Conservation (phyloP, 2,329 filamentous ascomycete genomes). For the Arachnomyces sp. region DNA sequence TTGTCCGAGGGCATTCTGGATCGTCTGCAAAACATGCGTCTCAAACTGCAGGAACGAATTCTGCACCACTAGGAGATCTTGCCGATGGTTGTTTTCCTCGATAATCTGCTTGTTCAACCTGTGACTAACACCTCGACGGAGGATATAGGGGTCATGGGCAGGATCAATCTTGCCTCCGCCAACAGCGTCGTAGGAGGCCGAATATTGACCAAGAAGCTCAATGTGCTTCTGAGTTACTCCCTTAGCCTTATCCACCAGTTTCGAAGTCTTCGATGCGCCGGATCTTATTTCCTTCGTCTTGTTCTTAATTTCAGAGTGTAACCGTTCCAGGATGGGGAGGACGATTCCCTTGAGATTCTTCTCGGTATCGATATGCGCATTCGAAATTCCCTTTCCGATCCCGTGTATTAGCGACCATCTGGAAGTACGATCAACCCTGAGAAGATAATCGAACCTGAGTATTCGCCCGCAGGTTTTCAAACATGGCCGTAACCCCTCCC, state of each 20-base stretch:
- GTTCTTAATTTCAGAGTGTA: slow-evolving; percentile 94
- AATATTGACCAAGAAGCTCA: slow-evolving; percentile 80
- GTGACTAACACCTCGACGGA: slow-evolving; percentile 73
- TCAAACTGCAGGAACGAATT: slow-evolving; percentile 84
- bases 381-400: slow-evolving; percentile 61
- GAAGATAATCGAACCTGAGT: slow-evolving; percentile 52
- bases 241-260: slow-evolving; percentile 85
- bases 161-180: slow-evolving; percentile 63
- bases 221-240: slow-evolving; percentile 88
- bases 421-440: neutral
- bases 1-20: slow-evolving; percentile 74
- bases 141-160: slow-evolving; percentile 76
- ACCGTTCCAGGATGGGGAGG: slow-evolving; percentile 76
- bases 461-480: slow-evolving; percentile 89
- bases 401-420: neutral
- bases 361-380: slow-evolving; percentile 83
- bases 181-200: slow-evolving; percentile 66
- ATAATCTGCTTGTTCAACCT: slow-evolving; percentile 83
- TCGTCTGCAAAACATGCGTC: slow-evolving; percentile 69
- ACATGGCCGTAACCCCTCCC: slow-evolving; percentile 82
- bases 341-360: slow-evolving; percentile 82
- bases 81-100: slow-evolving; percentile 92
- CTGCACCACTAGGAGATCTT: slow-evolving; percentile 87
- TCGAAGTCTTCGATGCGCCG: slow-evolving; percentile 75
- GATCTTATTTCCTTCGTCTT: slow-evolving; percentile 83